Evolutionary conservation across 495 filamentous ascomycete genomes (phyloP), one percentile per base, ranked within the genome.

Genomic region (Talaromyces stipitatus): DNA sequence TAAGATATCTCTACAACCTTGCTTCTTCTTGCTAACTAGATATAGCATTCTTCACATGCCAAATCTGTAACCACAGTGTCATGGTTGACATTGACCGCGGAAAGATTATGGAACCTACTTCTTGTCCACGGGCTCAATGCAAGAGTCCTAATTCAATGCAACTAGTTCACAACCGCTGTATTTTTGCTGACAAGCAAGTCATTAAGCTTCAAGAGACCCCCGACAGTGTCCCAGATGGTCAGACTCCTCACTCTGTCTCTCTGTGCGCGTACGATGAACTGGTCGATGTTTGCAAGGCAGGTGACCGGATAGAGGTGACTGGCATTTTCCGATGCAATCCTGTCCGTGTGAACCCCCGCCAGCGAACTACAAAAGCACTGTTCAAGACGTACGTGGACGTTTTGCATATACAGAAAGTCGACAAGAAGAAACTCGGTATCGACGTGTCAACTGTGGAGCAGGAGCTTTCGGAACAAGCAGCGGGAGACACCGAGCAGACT

Each of bases 131-230:
- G 18, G 76, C 80, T n/a, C 82, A 86, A 45, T 99, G 94, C 72
- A 81, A 84, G 45, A 83, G 85, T 45, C 85, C 84, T 59, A 97
- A 99, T 67, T 94, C 91, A 23, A 97, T 99, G 95, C 90, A 97
- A 66, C 91, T 99, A 58, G 78, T 97, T 11, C 94, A 99, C 78
- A 97, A 99, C 70, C 89, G 94, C 54, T 97, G 91, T 61, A 79
- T 81, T 12, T 99, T 99, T 68, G 85, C 90, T 50, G 94, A 99
- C 66, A 99, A 97, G 72, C 94, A 99, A 64, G 91, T 97, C 56
- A 96, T 99, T 78, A 97, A 97, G 72, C 79, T 99, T 28, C 94
- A 99, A 69, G 94, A 99, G 70, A 99, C 94, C 0, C 94, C 94
- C 7, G 94, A 99, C 67, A 88, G 80, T 47, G 85, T 97, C 43